Evolutionary conservation across 1,284 basidiomycete species (phyloP).

Genomic region (Sanghuangporus baumii): DNA sequence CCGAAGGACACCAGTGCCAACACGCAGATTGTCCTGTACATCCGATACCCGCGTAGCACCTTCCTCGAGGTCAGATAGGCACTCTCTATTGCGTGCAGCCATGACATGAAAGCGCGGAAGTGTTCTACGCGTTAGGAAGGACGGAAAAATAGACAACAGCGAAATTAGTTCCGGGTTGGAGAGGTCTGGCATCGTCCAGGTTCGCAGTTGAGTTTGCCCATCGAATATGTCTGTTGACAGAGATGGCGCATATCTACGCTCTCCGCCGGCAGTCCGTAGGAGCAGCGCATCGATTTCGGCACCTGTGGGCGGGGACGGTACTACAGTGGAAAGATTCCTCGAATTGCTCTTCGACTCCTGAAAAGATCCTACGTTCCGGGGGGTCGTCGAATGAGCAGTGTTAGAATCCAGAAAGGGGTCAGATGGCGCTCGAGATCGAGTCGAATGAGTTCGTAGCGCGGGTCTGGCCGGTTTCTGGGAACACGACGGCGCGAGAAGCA

Average conservation of each 20-base stretch:
- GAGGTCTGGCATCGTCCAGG: conserved; percentile 68
- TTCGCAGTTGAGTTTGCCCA: conserved; percentile 26
- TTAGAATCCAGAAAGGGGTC: conserved; percentile 76
- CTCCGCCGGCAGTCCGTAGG: conserved; percentile 10
- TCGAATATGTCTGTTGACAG: conserved; percentile 12
- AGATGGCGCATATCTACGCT: conserved; percentile 11
- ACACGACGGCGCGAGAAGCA: conserved; percentile 32
- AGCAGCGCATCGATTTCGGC: conserved; percentile 11
- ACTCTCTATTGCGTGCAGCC: conserved; percentile 24
- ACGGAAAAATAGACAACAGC: conserved; percentile 60
- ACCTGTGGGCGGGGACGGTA: conserved; percentile 4
- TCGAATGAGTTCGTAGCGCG: conserved; percentile 39
- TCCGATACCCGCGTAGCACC: conserved; percentile 48
- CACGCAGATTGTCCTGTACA: conserved; percentile 51
- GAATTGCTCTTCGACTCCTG: background rate
- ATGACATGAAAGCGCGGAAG: conserved; percentile 56
- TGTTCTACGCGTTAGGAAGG: conserved; percentile 57
- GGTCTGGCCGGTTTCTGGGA: conserved; percentile 33
- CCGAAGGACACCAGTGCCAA: conserved; percentile 72
- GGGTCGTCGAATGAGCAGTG: conserved; percentile 50
- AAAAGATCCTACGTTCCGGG: conserved; percentile 32
- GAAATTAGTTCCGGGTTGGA: conserved; percentile 58
- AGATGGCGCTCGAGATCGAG: conserved; percentile 65
- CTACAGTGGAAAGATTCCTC: background rate
- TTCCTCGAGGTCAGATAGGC: conserved; percentile 54